These are phyloP conservation scores for Whalleya microplaca DNA, from an alignment of 2,329 filamentous ascomycete species.

Conservation along the genomic window DNA sequence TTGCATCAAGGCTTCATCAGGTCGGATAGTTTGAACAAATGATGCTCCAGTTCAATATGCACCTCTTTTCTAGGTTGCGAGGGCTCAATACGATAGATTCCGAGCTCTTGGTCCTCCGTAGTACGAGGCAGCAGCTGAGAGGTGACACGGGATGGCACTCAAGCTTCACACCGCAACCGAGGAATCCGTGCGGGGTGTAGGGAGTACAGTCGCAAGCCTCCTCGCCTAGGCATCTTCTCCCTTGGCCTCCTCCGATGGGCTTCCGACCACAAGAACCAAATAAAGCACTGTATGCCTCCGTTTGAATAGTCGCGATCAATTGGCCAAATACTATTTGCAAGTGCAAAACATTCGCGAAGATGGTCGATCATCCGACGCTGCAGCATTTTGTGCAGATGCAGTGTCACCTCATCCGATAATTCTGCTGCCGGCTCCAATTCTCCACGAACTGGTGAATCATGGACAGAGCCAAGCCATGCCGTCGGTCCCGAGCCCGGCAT, in stretches of 20 bases:
- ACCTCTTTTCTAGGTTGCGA: background rate
- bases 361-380: constrained; percentile 7
- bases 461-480: constrained; percentile 7
- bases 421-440: constrained; percentile 6
- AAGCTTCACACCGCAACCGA: constrained; percentile 6
- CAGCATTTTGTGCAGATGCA: constrained; percentile 23
- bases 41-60: background rate
- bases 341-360: constrained; percentile 13
- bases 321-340: constrained; percentile 10
- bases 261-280: constrained; percentile 14
- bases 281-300: constrained; percentile 10
- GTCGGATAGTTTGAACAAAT: background rate
- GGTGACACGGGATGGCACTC: constrained; percentile 9
- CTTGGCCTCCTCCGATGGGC: constrained; percentile 18
- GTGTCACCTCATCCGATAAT: constrained; percentile 29
- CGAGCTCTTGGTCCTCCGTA: constrained; percentile 14
- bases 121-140: constrained; percentile 18
- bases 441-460: constrained; percentile 9
- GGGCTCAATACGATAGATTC: constrained; percentile 2
- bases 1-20: background rate
- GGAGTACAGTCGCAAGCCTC: constrained; percentile 8
- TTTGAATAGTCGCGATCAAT: constrained; percentile 15
- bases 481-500: constrained; percentile 20
- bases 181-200: constrained; percentile 14
- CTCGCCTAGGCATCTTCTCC: constrained; percentile 2